Percentiles rank a stretch among this genome's conserved stretches.
Conservation (phyloP, 2,329 filamentous ascomycete genomes). For the Ophiocordyceps unilateralis region DNA sequence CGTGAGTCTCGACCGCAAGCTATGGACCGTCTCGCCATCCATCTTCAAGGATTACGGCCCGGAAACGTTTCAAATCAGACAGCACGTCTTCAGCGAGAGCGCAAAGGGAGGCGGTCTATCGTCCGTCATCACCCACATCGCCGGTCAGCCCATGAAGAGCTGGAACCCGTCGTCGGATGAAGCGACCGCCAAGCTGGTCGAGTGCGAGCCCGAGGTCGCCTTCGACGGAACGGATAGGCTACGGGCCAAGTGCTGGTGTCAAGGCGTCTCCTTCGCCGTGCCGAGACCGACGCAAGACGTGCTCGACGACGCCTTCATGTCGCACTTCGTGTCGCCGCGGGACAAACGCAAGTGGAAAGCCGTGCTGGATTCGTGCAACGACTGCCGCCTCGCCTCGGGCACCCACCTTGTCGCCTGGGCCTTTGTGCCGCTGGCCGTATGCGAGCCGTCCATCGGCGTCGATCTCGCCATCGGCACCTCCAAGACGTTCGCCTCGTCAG, state of each 20-base stretch:
- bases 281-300: slow-evolving; percentile 17
- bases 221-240: slow-evolving; percentile 20
- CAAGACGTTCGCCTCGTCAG: slow-evolving; percentile 23
- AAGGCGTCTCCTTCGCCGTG: slow-evolving; percentile 28
- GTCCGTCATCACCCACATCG: slow-evolving; percentile 16
- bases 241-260: slow-evolving; percentile 26
- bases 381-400: slow-evolving; percentile 25
- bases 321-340: slow-evolving; percentile 16
- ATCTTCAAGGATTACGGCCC: slow-evolving; percentile 20
- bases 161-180: slow-evolving; percentile 18
- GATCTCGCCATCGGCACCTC: slow-evolving; percentile 24
- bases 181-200: slow-evolving; percentile 10
- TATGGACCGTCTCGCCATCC: slow-evolving; percentile 22
- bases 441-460: slow-evolving; percentile 18
- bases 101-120: slow-evolving; percentile 19
- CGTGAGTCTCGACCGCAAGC: slow-evolving; percentile 11
- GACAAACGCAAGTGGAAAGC: slow-evolving; percentile 25
- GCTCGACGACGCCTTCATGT: slow-evolving; percentile 12
- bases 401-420: slow-evolving; percentile 25
- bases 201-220: slow-evolving; percentile 14
- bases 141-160: slow-evolving; percentile 11
- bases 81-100: slow-evolving; percentile 19
- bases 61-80: slow-evolving; percentile 16
- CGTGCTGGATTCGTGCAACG: slow-evolving; percentile 22
- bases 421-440: slow-evolving; percentile 18